Base-by-base conservation (phyloP, 2,329 filamentous ascomycete genomes). In the Elsinoe fawcettii region DNA sequence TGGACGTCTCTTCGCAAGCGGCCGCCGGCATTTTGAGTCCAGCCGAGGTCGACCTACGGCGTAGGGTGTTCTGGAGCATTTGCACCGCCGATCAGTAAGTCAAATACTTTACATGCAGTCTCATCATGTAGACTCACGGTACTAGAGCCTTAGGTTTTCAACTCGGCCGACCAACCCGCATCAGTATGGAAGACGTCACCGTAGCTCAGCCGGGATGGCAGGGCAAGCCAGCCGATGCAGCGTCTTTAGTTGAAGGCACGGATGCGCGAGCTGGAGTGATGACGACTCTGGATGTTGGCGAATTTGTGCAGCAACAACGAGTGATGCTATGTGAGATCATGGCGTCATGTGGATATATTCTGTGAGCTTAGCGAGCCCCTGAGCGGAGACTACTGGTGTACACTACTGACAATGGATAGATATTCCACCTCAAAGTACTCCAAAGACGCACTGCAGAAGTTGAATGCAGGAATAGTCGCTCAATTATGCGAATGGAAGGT, bases 131-230 rank as follows among this genome's bases (percentile, higher is more conserved):
- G n/a, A n/a, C n/a, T n/a, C n/a, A n/a, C n/a, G n/a, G n/a, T n/a
- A n/a, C 27, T 30, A 73, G 71, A 54, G 71, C 74, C 51, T 73
- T 71, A 68, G 71, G 73, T 2, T 74, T 75, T 57, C 73, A 74
- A 53, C 60, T 75, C 1, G 73, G 74, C 9, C 67, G 73, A 5
- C 73, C 73, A 0, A 73, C 74, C 59, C 70, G 70, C 22, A 71
- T 74, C 60, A 70, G 71, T 49, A 67, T 67, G 6, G 70, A 70
- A 27, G 73, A 74, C 43, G 69, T 75, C 25, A 69, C 68, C 4
- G 73, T 74, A 4, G 63, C 64, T 0, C 73, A 73, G 57, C 73
- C 72, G 16, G n/a, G 22, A 8, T 8, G 4, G 23, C 12, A 5
- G 36, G 12, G 5, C 27, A 5, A 30, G 27, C 27, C 9, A 5